phyloP scores from a whole-genome alignment of 805 yeast genomes.

The Wickerhamomyces hampshirensis region DNA sequence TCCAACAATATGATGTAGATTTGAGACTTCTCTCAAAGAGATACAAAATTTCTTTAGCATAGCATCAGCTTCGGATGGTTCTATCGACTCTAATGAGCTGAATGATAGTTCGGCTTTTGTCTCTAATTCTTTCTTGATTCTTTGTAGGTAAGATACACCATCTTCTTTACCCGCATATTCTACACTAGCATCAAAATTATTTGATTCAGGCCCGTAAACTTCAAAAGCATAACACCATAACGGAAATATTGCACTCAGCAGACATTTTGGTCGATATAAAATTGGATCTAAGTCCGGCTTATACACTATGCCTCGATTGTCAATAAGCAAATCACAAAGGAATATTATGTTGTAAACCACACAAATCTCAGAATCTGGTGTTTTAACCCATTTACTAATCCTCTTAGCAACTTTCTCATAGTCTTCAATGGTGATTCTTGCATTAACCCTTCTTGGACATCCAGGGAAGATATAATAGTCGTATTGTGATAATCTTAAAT shows the following conservation, averaged over 20 bases:
- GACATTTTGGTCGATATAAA: slow-evolving; percentile 31
- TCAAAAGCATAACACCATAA: slow-evolving; percentile 51
- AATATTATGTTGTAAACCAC: slow-evolving; percentile 58
- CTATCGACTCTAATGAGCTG: too few species aligned
- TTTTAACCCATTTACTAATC: slow-evolving; percentile 47
- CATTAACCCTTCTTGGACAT: slow-evolving; percentile 76
- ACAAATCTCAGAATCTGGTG: slow-evolving; percentile 44
- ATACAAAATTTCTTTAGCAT: too few species aligned
- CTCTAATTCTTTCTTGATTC: background rate
- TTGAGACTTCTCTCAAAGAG: background rate
- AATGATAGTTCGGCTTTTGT: too few species aligned
- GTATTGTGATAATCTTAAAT: slow-evolving; percentile 66
- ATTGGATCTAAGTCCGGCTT: slow-evolving; percentile 47
- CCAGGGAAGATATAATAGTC: slow-evolving; percentile 80
- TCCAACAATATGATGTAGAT: background rate
- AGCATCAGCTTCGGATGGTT: too few species aligned
- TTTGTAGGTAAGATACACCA: background rate
- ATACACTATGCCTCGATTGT: slow-evolving; percentile 43
- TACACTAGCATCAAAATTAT: slow-evolving; percentile 1
- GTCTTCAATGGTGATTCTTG: slow-evolving; percentile 47
- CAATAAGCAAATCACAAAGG: slow-evolving; percentile 56
- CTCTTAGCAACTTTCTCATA: slow-evolving; percentile 43
- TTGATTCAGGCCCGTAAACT: slow-evolving; percentile 42
- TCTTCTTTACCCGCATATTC: background rate
- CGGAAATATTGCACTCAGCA: slow-evolving; percentile 29